Conservation (phyloP, 2,329 filamentous ascomycete species). For the Trichoderma harzianum region DNA sequence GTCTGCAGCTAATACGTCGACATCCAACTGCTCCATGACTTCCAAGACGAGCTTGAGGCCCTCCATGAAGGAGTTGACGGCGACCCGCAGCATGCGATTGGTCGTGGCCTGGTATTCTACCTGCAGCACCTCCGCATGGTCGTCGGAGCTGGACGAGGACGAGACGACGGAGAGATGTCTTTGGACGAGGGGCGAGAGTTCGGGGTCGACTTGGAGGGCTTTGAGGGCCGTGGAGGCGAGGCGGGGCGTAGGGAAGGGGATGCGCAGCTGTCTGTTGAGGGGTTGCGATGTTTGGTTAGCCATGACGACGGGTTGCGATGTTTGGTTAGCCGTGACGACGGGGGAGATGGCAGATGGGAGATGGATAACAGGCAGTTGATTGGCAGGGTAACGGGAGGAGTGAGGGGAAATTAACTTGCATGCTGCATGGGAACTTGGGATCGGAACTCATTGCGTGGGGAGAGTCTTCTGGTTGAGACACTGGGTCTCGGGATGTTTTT, state of each 20-base stretch:
- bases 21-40: conserved; percentile 87
- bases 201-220: conserved; percentile 79
- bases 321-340: not conserved
- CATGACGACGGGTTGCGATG: not conserved
- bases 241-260: conserved; percentile 77
- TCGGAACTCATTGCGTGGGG: conserved; percentile 32
- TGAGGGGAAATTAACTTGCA: conserved; percentile 43
- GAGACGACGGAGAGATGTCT: conserved; percentile 61
- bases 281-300: not conserved
- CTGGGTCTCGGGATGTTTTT: not conserved
- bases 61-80: conserved; percentile 95
- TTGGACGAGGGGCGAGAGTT: conserved; percentile 80
- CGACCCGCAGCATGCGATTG: conserved; percentile 93
- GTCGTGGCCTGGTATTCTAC: conserved; percentile 84
- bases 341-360: not conserved
- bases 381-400: conserved; percentile 11
- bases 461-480: not conserved
- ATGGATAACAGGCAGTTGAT: not conserved
- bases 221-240: conserved; percentile 73
- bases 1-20: conserved; percentile 60
- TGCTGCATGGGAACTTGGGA: conserved; percentile 57
- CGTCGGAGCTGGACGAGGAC: conserved; percentile 12
- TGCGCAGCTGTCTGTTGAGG: conserved; percentile 60
- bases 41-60: conserved; percentile 79
- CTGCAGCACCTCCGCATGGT: conserved; percentile 51